These are phyloP conservation scores for Ophiosphaerella narmari DNA, from an alignment of 2,329 filamentous ascomycete genomes.

Conservation along the genomic window DNA sequence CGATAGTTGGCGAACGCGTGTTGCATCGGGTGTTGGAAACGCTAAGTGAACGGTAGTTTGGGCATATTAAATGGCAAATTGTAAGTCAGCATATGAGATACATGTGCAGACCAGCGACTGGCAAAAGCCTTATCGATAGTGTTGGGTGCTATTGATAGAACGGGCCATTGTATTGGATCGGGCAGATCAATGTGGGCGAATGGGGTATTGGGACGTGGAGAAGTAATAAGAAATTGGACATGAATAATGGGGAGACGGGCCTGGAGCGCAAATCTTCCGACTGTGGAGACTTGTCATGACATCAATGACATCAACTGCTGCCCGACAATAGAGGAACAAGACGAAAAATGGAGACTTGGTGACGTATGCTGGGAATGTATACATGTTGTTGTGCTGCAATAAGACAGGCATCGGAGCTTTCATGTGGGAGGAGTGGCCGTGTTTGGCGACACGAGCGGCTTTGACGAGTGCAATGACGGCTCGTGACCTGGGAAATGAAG, in stretches of 20 bases:
- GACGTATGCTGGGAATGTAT: too few relatives aligned
- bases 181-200: not conserved
- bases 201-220: not conserved
- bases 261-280: not conserved
- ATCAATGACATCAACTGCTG: too few relatives aligned
- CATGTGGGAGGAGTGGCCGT: not conserved
- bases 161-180: slow-evolving; percentile 1
- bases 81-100: not conserved
- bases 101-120: slow-evolving; percentile 16
- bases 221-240: not conserved
- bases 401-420: not conserved
- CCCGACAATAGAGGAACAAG: too few relatives aligned
- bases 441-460: slow-evolving; percentile 1
- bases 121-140: slow-evolving; percentile 19
- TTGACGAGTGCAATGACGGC: not conserved
- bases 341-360: too few relatives aligned
- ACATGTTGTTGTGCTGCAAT: too few relatives aligned
- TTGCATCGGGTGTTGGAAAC: too few relatives aligned
- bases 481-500: not conserved
- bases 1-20: not conserved
- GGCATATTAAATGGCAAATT: too few relatives aligned
- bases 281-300: too few relatives aligned
- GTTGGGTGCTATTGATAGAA: slow-evolving; percentile 6
- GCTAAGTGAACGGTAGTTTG: not conserved
- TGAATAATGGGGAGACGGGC: not conserved